Conservation (phyloP, 352 stramenopile genomes). For the Phytopythium mirpurense region DNA sequence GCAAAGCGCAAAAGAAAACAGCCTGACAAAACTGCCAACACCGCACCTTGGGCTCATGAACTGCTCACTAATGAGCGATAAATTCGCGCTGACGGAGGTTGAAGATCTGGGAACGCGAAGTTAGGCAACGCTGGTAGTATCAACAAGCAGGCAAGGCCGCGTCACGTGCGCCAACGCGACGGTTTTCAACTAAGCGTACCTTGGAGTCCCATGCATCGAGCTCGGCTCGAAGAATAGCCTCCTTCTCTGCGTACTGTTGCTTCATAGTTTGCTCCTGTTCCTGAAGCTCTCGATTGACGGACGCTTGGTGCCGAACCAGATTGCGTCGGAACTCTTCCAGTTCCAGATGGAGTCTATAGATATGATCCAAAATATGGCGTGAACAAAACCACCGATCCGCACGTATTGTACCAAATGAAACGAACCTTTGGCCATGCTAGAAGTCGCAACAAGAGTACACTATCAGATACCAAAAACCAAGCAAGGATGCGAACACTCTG, state of each 20-base stretch:
- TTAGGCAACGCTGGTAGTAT: too few relatives aligned
- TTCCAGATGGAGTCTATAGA: background rate
- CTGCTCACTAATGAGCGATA: background rate
- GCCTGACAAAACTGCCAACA: background rate
- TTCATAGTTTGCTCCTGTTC: background rate
- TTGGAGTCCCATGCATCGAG: slow-evolving; percentile 8
- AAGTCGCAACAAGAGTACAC: background rate
- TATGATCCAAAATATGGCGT: background rate
- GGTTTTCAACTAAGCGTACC: background rate
- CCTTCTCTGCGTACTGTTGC: slow-evolving; percentile 2
- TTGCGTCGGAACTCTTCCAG: slow-evolving; percentile 2
- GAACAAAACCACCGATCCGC: too few relatives aligned
- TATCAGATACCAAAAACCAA: too few relatives aligned
- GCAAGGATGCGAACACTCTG: too few relatives aligned
- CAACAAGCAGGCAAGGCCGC: too few relatives aligned
- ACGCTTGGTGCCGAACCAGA: background rate
- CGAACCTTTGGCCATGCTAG: background rate
- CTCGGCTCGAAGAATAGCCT: background rate
- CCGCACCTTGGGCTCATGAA: background rate
- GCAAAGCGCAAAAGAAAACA: background rate
- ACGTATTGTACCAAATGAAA: too few relatives aligned
- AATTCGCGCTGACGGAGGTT: background rate
- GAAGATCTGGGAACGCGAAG: too few relatives aligned
- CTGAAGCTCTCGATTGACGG: background rate
- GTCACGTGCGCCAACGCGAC: too few relatives aligned